These are phyloP conservation scores for Rhodotorula sp. DNA, from an alignment of 1,284 basidiomycete genomes.

Conservation along the genomic window DNA sequence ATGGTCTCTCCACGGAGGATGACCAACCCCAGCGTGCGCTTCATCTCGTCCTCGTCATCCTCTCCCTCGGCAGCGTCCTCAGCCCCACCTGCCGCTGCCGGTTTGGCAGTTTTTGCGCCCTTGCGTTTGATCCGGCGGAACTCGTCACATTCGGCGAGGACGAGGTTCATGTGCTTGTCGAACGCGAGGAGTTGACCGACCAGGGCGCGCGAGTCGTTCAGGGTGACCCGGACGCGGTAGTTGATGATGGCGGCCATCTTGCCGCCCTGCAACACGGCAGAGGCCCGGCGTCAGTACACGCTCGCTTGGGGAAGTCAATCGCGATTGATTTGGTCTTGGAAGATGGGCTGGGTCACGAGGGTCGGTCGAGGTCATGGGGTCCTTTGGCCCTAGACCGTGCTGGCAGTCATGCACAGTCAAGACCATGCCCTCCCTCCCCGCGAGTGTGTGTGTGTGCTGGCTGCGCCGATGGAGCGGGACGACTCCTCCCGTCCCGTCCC, in stretches of 20 bases:
- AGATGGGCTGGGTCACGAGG: too few species aligned
- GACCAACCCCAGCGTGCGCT: slow-evolving; percentile 89
- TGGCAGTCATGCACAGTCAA: too few species aligned
- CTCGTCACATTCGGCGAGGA: slow-evolving; percentile 95
- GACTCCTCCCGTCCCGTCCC: too few species aligned
- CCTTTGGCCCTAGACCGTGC: too few species aligned
- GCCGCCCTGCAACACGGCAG: slow-evolving; percentile 19
- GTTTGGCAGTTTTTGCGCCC: slow-evolving; percentile 55
- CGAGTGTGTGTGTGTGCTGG: too few species aligned
- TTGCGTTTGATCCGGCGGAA: slow-evolving; percentile 78
- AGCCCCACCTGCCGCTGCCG: not conserved
- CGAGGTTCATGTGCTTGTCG: slow-evolving; percentile 99
- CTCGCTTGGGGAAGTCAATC: too few species aligned
- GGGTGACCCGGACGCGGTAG: slow-evolving; percentile 94
- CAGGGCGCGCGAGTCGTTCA: slow-evolving; percentile 94
- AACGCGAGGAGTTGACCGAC: slow-evolving; percentile 99
- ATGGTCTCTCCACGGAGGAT: slow-evolving; percentile 96
- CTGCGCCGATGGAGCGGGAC: too few species aligned
- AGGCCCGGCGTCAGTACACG: not conserved
- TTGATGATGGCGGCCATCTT: slow-evolving; percentile 98
- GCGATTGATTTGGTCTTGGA: not conserved
- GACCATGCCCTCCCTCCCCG: too few species aligned
- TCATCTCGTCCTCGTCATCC: slow-evolving; percentile 80
- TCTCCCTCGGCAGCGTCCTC: slow-evolving; percentile 33
- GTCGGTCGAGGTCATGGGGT: not conserved